Base-by-base conservation (phyloP, 2,329 filamentous ascomycete genomes). In the Samsoniella hepiali region DNA sequence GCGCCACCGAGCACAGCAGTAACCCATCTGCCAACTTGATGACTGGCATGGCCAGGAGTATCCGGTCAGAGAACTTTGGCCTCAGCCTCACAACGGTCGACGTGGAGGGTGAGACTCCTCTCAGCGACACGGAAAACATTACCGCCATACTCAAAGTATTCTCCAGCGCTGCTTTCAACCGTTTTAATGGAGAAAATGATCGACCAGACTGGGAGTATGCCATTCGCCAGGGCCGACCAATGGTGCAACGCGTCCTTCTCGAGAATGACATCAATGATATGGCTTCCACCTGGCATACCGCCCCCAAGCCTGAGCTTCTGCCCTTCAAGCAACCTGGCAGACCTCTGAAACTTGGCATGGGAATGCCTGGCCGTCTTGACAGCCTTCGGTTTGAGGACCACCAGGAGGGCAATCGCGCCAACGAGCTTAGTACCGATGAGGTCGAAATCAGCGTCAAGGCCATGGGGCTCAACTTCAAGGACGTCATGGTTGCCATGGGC, bases 401-500 rank as follows among this genome's bases (percentile, higher is more conserved):
- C 9, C 22, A 22, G 22, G 22, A 22, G 22, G 22, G 22, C 22
- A 22, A 22, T 22, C 22, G 22, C 22, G 22, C 22, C 22, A 22
- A 22, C 22, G 22, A 22, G 22, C 22, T 22, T 1, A 22, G 22
- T 22, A 22, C 22, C 22, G 22, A 22, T 22, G 22, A 22, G 22
- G 62, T 77, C 27, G 72, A 77, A 61, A 68, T 77, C 10, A 64
- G 73, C 22, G 58, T 69, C 2, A 67, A 68, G 58, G 73, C 74
- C 1, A 65, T 67, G 3, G 73, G 73, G 22, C 51, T 78, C 29
- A 77, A 76, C 62, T 76, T 76, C 63, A 63, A 66, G 9, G 78
- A 79, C 65, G 67, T 77, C n/a, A 68, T 76, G n/a, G 69, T 70
- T 8, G 69, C 73, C 10, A 67, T 70, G 66, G 69, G 70, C 10